Evolutionary conservation across 768 basidiomycete species (phyloP), one percentile per base, ranked within the genome.

Genomic region (Macrolepiota dolichaula): DNA sequence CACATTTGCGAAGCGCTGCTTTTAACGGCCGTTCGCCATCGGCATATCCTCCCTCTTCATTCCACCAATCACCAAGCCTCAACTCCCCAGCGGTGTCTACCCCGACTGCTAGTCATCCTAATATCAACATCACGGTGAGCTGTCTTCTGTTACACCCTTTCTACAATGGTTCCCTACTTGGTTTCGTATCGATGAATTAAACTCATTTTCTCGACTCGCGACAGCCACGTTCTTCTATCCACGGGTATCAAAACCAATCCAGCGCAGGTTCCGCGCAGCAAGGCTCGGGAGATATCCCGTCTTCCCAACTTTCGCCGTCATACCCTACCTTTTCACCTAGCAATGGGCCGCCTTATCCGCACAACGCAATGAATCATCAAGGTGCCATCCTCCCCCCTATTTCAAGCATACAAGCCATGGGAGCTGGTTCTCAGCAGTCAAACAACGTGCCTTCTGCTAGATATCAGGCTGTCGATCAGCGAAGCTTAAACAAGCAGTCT

Each of bases 351-450:
- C 76, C 74, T 58, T 69, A 75, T 59, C 66, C 71, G 7, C 66
- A 75, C 67, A 62, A 63, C 57, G 56, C 72, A 65, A 59, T 44
- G 70, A 52, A 59, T 71, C 59, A 54, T 44, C 81, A 82, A 62
- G 81, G 81, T 1, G 84, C 83, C 27, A 77, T 82, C 44, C 78
- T 90, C 9, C 89, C 89, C 15, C 88, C 89, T 0, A 89, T 91
- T 69, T 89, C 89, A 7, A 86, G 81, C 50, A 79, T 90, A 36
- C 83, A 86, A 55, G 76, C 77, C 15, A 85, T 88, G 79, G 82
- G 79, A 29, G 75, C 79, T 47, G 42, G 42, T 10, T 61, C 74
- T 15, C 64, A 76, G 2, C 75, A 79, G 61, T 80, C 80, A 54
- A 76, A 73, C 54, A 83, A 85, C 63, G 73, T 86, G 51, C 83